Evolutionary conservation across 148 eudicot species (phyloP).

Genomic region (Persicaria maculosa): DNA sequence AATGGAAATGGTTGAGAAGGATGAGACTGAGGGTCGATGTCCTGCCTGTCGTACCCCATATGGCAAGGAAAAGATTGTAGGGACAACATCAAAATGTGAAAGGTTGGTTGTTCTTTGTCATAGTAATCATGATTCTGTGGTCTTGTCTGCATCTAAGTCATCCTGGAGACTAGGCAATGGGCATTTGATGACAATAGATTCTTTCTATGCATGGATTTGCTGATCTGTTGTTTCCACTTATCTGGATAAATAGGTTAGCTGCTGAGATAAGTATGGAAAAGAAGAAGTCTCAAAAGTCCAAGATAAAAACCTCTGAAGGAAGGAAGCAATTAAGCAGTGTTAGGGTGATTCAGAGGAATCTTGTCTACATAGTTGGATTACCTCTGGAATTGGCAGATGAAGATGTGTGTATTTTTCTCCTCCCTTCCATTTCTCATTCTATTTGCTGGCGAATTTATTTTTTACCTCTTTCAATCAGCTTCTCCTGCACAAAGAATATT

Average conservation of each 20-base stretch:
- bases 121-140: not conserved
- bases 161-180: not conserved
- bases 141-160: not conserved
- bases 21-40: conserved; percentile 81
- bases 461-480: conserved; percentile 40
- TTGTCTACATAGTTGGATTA: conserved; percentile 89
- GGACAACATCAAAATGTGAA: conserved; percentile 65
- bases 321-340: conserved; percentile 90
- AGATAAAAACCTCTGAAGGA: conserved; percentile 64
- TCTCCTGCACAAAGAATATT: conserved; percentile 63
- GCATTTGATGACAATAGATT: not conserved
- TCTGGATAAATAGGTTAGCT: conserved; percentile 44
- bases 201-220: not conserved
- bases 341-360: conserved; percentile 87
- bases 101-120: conserved; percentile 32
- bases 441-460: conserved; percentile 10
- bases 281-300: conserved; percentile 69
- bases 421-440: conserved; percentile 4
- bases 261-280: conserved; percentile 71
- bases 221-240: not conserved
- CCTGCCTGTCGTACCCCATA: conserved; percentile 95
- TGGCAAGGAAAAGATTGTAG: conserved; percentile 87
- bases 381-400: conserved; percentile 91
- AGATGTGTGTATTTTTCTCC: conserved; percentile 41
- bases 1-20: conserved; percentile 98